These are phyloP conservation scores for Cruciata laevipes DNA, from an alignment of 257 asterid species.

Conservation along the genomic window DNA sequence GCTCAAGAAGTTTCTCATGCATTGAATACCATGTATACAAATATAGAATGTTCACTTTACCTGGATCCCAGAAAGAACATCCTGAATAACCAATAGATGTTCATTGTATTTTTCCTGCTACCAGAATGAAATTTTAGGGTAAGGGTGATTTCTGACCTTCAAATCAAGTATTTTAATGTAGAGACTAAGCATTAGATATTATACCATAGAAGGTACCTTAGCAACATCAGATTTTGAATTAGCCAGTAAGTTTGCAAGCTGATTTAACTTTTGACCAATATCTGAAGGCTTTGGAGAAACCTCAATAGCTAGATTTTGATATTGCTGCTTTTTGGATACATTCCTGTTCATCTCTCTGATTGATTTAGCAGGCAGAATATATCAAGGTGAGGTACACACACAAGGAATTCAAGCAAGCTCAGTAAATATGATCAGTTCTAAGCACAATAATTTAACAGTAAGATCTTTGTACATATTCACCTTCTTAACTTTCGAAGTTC, in stretches of 20 bases:
- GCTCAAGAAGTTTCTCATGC: too few relatives aligned
- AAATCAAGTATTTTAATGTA: neutral
- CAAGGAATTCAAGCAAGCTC: neutral
- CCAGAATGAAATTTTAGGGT: conserved; percentile 16
- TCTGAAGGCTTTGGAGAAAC: conserved; percentile 25
- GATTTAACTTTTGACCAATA: conserved; percentile 32
- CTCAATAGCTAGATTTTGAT: conserved; percentile 35
- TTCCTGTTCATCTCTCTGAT: conserved; percentile 56
- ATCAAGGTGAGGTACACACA: neutral
- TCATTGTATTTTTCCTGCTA: conserved; percentile 65
- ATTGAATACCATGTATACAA: too few relatives aligned
- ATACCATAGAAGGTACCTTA: conserved; percentile 36
- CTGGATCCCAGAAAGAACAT: conserved; percentile 61
- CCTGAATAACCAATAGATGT: conserved; percentile 49
- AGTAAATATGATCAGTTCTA: neutral
- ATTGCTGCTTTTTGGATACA: conserved; percentile 25
- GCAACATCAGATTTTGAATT: conserved; percentile 37
- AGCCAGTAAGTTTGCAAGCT: conserved; percentile 32
- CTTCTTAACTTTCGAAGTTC: conserved; percentile 63
- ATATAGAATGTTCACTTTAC: conserved; percentile 31
- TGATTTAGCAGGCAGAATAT: conserved; percentile 14
- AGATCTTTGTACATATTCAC: conserved; percentile 14
- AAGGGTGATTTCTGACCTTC: neutral
- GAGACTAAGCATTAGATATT: neutral
- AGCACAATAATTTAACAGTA: neutral